Percentiles rank a stretch among this genome's conserved stretches.
These are phyloP conservation scores for Phlyctochytrium arcticum DNA, from an alignment of 192 early-diverging fungal species.

Conservation along the genomic window DNA sequence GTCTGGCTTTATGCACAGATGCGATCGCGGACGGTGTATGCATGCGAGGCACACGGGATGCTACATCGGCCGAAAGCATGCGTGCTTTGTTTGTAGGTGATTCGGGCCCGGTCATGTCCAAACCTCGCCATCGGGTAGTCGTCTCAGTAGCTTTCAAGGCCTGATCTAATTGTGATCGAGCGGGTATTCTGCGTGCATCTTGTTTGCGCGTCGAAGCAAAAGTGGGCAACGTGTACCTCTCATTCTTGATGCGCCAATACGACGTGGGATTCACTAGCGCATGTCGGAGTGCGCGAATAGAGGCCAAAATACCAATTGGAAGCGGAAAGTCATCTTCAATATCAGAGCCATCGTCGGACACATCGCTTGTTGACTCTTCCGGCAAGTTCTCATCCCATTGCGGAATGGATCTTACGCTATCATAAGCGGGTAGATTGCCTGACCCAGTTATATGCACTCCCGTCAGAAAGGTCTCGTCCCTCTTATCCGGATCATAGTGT, in stretches of 20 bases:
- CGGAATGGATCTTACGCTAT: no score
- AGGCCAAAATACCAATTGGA: constrained; percentile 35
- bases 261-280: constrained; percentile 42
- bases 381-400: background rate
- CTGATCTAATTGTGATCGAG: background rate
- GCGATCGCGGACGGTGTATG: background rate
- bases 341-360: background rate
- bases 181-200: constrained; percentile 6
- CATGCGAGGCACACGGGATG: background rate
- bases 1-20: background rate
- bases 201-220: constrained; percentile 18
- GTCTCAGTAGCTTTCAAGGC: background rate
- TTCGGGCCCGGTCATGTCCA: background rate
- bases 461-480: constrained; percentile 50
- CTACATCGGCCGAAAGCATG: background rate
- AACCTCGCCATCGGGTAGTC: background rate
- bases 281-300: constrained; percentile 41
- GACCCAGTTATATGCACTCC: constrained; percentile 49
- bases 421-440: background rate
- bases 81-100: constrained; percentile 12
- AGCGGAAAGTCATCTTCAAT: constrained; percentile 12
- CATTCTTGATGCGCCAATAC: constrained; percentile 36
- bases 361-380: background rate
- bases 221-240: constrained; percentile 34
- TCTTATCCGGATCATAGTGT: constrained; percentile 33